Percentiles rank a stretch among this genome's conserved stretches.
Evolutionary conservation across 129 eudicot species (phyloP).

Genomic region (Flaveria trinervia): DNA sequence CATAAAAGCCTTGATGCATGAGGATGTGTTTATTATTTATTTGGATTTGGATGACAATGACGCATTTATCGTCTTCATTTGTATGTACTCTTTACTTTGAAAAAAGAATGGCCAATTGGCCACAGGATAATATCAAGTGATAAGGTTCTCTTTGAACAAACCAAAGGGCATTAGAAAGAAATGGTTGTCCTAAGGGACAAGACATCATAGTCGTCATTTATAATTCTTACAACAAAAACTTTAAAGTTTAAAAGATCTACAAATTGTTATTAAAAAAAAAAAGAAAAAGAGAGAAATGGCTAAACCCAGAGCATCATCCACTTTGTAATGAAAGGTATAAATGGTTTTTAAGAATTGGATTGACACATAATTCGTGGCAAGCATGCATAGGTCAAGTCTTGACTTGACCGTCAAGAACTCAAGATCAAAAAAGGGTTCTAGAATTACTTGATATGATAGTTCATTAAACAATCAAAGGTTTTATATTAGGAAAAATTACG

Average conservation of each 20-base stretch:
- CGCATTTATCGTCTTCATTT: background rate
- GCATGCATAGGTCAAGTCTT: no score
- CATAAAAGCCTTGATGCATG: background rate
- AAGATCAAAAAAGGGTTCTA: no score
- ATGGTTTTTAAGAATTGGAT: background rate
- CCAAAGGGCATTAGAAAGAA: slow-evolving; percentile 1
- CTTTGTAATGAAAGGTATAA: background rate
- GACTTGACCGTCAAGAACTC: no score
- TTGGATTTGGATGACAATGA: slow-evolving; percentile 13
- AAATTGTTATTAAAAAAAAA: no score
- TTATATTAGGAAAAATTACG: no score
- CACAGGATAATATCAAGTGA: background rate
- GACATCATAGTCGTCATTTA: no score
- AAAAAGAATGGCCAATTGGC: background rate
- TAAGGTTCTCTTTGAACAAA: background rate
- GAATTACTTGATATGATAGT: no score
- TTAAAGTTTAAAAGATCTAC: no score
- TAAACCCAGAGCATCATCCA: background rate
- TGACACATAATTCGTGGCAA: background rate
- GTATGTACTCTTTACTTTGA: background rate
- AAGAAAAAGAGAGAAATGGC: background rate
- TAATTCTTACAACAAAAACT: no score
- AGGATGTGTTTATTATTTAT: background rate
- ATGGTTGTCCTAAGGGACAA: no score
- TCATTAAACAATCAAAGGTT: no score